phyloP scores from a whole-genome alignment of 2,329 filamentous ascomycete species.

The Sporothrix inflata region DNA sequence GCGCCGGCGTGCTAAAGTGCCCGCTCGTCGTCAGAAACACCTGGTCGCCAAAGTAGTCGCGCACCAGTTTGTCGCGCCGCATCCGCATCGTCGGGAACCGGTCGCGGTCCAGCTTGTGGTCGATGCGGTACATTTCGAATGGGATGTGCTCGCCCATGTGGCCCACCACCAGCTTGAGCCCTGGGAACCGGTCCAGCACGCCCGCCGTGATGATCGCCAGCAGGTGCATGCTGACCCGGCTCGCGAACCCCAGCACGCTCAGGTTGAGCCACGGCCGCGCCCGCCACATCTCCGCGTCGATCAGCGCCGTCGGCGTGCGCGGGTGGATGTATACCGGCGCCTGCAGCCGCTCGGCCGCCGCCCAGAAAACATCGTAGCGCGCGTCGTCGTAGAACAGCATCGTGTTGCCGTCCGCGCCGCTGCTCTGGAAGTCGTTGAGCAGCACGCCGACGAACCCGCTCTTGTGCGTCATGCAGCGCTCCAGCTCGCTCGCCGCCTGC shows the following conservation, averaged over 20 bases:
- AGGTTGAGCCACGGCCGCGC: constrained; percentile 30
- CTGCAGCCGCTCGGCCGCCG: constrained; percentile 59
- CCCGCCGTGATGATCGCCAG: constrained; percentile 43
- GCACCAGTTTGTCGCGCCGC: constrained; percentile 35
- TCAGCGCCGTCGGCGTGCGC: constrained; percentile 56
- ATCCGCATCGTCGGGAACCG: constrained; percentile 35
- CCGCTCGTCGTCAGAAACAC: constrained; percentile 37
- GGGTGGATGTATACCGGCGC: constrained; percentile 69
- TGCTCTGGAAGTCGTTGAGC: constrained; percentile 64
- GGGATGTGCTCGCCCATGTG: constrained; percentile 46
- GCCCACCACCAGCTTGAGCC: constrained; percentile 46
- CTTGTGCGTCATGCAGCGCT: constrained; percentile 54
- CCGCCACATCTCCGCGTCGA: constrained; percentile 27
- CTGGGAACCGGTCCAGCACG: constrained; percentile 44
- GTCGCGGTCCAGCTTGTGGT: constrained; percentile 37
- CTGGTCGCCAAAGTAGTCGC: constrained; percentile 37
- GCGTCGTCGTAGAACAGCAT: constrained; percentile 67
- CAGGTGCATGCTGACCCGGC: constrained; percentile 43
- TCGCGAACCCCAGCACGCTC: constrained; percentile 34
- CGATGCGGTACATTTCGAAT: constrained; percentile 37
- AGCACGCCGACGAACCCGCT: constrained; percentile 66
- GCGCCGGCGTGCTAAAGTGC: constrained; percentile 37
- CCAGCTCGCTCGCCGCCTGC: constrained; percentile 47
- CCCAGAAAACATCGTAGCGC: constrained; percentile 66
- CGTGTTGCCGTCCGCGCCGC: constrained; percentile 60